phyloP scores from a whole-genome alignment of 495 filamentous ascomycete genomes.

The Evernia prunastri region DNA sequence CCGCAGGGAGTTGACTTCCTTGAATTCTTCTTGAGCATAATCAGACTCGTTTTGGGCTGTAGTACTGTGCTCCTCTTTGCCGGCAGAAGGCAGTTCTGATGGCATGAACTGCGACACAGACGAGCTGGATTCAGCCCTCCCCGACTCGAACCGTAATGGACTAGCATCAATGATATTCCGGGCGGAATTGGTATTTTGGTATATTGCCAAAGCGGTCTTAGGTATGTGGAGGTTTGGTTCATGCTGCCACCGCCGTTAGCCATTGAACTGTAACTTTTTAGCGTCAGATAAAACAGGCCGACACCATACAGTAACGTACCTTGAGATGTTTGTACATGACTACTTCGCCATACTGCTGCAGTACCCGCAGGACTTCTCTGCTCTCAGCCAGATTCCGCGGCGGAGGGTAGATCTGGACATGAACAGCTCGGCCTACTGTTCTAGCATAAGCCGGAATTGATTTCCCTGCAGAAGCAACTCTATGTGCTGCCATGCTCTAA shows the following conservation, averaged over 20 bases:
- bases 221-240: constrained; percentile 31
- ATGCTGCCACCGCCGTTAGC: constrained; percentile 29
- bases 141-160: constrained; percentile 34
- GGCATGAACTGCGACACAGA: not conserved
- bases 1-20: not conserved
- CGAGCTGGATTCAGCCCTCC: not conserved
- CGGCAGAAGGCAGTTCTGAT: not conserved
- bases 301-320: constrained; percentile 36
- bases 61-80: not conserved
- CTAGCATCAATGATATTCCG: constrained; percentile 32
- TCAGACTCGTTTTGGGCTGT: not conserved
- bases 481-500: constrained; percentile 5
- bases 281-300: not conserved
- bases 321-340: constrained; percentile 66
- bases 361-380: constrained; percentile 58
- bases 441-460: constrained; percentile 18
- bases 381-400: constrained; percentile 63
- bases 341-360: constrained; percentile 72
- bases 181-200: constrained; percentile 32
- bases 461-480: constrained; percentile 5
- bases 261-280: constrained; percentile 7
- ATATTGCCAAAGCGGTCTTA: constrained; percentile 39
- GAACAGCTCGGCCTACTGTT: constrained; percentile 37
- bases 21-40: constrained; percentile 3
- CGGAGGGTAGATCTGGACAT: constrained; percentile 57